These are phyloP conservation scores for Lachnellula suecica DNA, from an alignment of 2,329 filamentous ascomycete genomes.

Conservation along the genomic window DNA sequence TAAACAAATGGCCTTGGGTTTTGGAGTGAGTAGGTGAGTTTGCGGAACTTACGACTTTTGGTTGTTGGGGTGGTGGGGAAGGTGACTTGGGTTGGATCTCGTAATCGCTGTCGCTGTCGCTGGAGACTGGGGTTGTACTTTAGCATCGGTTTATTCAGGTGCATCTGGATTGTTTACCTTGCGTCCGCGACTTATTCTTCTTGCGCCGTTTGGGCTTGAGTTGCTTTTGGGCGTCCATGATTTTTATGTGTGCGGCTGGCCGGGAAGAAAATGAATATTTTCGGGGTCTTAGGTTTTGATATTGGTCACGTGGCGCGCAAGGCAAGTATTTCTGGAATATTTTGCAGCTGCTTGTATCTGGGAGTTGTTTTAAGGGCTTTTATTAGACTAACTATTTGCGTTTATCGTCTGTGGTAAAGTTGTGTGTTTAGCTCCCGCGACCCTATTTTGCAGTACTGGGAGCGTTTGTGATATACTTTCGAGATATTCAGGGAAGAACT, in stretches of 20 bases:
- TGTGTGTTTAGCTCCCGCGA: too few relatives aligned
- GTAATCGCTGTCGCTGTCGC: slow-evolving; percentile 20
- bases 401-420: too few relatives aligned
- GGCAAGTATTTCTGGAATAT: background rate
- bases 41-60: too few relatives aligned
- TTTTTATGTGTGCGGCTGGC: background rate
- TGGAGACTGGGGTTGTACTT: slow-evolving; percentile 13
- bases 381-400: too few relatives aligned
- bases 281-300: background rate
- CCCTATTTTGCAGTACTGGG: too few relatives aligned
- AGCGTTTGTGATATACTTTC: too few relatives aligned
- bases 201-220: slow-evolving; percentile 26
- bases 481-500: too few relatives aligned
- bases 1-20: too few relatives aligned
- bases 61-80: background rate
- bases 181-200: slow-evolving; percentile 30
- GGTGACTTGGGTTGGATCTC: slow-evolving; percentile 4
- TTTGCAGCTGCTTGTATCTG: too few relatives aligned
- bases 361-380: too few relatives aligned
- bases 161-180: slow-evolving; percentile 19
- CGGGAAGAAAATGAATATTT: background rate
- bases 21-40: too few relatives aligned
- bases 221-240: slow-evolving; percentile 15
- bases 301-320: background rate
- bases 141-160: background rate